phyloP scores from a whole-genome alignment of 2,329 filamentous ascomycete species.

The Cladophialophora carrionii region DNA sequence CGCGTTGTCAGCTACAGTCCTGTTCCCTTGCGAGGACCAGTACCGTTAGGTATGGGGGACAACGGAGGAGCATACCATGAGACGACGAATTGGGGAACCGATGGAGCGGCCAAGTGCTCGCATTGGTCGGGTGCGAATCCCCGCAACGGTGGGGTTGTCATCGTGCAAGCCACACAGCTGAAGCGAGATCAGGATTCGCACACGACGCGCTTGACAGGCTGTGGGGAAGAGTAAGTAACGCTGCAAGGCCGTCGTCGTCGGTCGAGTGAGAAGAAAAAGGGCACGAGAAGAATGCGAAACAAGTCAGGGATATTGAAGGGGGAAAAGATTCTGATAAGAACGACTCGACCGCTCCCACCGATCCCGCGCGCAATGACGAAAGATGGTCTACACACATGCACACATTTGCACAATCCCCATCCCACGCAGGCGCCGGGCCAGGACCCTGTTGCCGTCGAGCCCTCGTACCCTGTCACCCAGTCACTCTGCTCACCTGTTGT shows the following conservation, averaged over 20 bases:
- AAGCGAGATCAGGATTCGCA: neutral
- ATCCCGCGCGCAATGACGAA: neutral
- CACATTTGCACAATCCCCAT: neutral
- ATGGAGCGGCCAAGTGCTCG: constrained; percentile 19
- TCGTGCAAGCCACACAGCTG: constrained; percentile 1
- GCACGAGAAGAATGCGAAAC: neutral
- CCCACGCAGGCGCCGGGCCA: neutral
- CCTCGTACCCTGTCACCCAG: neutral
- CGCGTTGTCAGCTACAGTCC: constrained; percentile 1
- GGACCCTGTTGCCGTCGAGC: neutral
- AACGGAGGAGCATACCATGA: constrained; percentile 18
- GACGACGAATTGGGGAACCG: constrained; percentile 23
- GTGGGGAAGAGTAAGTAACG: neutral
- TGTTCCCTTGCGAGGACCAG: too few relatives aligned
- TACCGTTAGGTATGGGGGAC: too few relatives aligned
- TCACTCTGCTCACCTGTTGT: neutral
- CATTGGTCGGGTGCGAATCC: constrained; percentile 22
- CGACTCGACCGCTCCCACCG: neutral
- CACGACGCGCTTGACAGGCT: neutral
- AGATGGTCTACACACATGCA: neutral
- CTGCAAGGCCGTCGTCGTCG: neutral
- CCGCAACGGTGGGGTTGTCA: constrained; percentile 9
- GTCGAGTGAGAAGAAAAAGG: neutral
- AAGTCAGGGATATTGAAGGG: neutral
- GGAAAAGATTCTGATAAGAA: neutral